Evolutionary conservation across 164 flowering plant species (phyloP).

Genomic region (Magnolia changhungtana): DNA sequence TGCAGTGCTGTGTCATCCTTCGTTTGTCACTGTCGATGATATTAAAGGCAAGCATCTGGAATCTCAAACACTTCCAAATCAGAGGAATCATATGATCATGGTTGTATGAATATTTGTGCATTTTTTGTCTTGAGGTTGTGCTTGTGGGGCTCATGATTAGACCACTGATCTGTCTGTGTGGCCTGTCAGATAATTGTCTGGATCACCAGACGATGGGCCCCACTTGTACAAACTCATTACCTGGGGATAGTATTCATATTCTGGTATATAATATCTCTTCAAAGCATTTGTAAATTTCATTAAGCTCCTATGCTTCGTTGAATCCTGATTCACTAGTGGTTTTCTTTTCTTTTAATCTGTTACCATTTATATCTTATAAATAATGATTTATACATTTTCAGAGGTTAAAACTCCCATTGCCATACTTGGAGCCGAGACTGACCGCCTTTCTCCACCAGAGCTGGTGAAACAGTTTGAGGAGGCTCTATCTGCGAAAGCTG

Average conservation of each 20-base stretch:
- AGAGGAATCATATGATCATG: background rate
- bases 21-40: conserved; percentile 59
- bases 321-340: background rate
- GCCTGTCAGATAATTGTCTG: background rate
- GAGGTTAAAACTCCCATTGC: conserved; percentile 62
- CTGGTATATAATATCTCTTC: background rate
- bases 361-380: background rate
- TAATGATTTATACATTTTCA: conserved; percentile 20
- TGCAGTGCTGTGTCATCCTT: conserved; percentile 67
- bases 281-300: background rate
- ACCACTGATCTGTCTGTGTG: background rate
- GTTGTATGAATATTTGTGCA: too few relatives aligned
- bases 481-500: conserved; percentile 46
- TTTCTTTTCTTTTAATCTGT: too few relatives aligned
- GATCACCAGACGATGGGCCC: background rate
- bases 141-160: background rate
- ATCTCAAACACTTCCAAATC: background rate
- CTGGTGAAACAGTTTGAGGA: conserved; percentile 67
- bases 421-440: conserved; percentile 73
- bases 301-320: background rate
- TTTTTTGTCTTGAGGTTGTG: background rate
- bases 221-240: background rate
- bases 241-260: background rate
- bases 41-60: conserved; percentile 43
- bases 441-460: conserved; percentile 60